Evolutionary conservation across 352 stramenopile genomes (phyloP).

Genomic region (Blastocystis sp.): DNA sequence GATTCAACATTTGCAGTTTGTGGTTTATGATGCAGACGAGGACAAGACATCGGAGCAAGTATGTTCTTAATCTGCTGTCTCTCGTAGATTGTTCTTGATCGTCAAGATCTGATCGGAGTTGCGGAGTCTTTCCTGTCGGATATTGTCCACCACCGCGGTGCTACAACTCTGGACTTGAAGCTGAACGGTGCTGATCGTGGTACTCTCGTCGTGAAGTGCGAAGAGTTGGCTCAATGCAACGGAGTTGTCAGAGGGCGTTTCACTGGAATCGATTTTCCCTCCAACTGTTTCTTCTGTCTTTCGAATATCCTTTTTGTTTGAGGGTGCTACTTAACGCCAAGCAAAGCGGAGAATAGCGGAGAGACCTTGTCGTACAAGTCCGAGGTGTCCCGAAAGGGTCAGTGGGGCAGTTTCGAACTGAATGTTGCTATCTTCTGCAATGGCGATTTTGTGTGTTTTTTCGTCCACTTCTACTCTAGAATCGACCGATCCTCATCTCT

Average conservation of each 20-base stretch:
- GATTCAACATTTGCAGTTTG: conserved; percentile 75
- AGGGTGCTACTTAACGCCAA: neutral
- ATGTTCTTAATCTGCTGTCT: neutral
- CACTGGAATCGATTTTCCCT: neutral
- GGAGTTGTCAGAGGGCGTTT: neutral
- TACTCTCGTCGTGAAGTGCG: conserved; percentile 1
- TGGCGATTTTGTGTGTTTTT: neutral
- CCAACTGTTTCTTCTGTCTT: conserved; percentile 2
- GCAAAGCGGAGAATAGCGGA: neutral
- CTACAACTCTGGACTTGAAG: neutral
- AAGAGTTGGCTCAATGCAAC: neutral
- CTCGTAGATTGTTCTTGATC: neutral
- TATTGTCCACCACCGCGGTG: neutral
- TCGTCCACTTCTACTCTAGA: neutral
- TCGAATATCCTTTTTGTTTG: conserved; percentile 23
- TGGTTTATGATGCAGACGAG: conserved; percentile 77
- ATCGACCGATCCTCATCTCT: neutral
- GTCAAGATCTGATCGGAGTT: conserved; percentile 20
- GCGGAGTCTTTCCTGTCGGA: neutral
- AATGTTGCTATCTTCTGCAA: conserved; percentile 7
- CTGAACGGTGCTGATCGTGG: neutral
- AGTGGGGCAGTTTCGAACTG: neutral
- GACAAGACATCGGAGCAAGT: conserved; percentile 65
- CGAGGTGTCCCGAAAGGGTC: neutral
- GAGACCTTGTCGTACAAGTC: neutral